A percentile compares a stretch with the other conserved stretches of the same genome.
phyloP scores from a whole-genome alignment of 176 grass and related monocot genomes.

The Oryza brachyantha region DNA sequence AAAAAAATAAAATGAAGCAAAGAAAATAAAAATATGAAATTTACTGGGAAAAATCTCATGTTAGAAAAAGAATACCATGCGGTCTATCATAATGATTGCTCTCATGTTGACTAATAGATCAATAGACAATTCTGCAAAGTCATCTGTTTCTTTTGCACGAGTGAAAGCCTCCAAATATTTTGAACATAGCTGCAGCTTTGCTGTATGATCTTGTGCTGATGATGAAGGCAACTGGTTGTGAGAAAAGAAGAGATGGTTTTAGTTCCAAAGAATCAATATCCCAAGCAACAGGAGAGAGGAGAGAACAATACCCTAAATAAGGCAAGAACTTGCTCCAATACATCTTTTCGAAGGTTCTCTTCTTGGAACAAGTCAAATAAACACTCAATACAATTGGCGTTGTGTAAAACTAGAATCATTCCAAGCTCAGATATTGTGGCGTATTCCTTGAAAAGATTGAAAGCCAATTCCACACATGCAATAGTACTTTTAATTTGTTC shows the following conservation, averaged over 20 bases:
- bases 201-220: constrained; percentile 70
- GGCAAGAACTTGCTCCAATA: constrained; percentile 84
- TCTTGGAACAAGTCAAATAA: constrained; percentile 96
- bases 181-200: constrained; percentile 84
- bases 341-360: constrained; percentile 66
- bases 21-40: constrained; percentile 12
- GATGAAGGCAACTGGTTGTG: constrained; percentile 60
- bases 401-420: constrained; percentile 67
- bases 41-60: constrained; percentile 7
- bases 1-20: constrained; percentile 29
- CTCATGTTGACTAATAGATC: constrained; percentile 89
- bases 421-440: constrained; percentile 68
- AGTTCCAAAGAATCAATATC: constrained; percentile 27
- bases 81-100: constrained; percentile 83
- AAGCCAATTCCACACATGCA: constrained; percentile 73
- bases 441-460: constrained; percentile 87
- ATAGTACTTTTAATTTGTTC: constrained; percentile 39
- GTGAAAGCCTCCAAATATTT: constrained; percentile 90
- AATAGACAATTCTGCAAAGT: constrained; percentile 74
- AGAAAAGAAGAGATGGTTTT: constrained; percentile 36
- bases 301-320: constrained; percentile 73
- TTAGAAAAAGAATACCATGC: constrained; percentile 47
- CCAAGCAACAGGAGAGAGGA: constrained; percentile 17
- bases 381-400: constrained; percentile 65
- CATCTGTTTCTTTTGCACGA: constrained; percentile 68